Evolutionary conservation across 164 flowering plant species (phyloP), one percentile per base, ranked within the genome.

Genomic region (Amborella trichopoda): DNA sequence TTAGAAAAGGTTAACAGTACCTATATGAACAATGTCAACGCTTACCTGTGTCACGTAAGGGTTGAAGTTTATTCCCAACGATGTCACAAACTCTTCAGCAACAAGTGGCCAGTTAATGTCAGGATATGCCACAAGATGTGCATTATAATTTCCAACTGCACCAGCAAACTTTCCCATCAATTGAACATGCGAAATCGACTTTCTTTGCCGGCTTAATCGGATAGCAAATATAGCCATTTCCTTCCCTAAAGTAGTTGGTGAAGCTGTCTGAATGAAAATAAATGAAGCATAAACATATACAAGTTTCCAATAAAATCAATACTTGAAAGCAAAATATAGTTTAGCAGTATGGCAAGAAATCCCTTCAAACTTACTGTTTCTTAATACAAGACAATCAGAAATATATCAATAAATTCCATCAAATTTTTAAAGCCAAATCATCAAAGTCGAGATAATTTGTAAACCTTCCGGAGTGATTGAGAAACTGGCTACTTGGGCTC

Each of bases 111-210:
- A 87, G 37, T 78, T 57, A 43, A 81, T 43, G 45, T 71, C 62
- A 49, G 94, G 96, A 76, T 87, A 91, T 50, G 96, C 94, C 60
- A 61, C 75, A 45, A 87, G 56, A 73, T 91, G 99, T 5, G 99
- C 95, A 70, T 84, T 87, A 59, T 87, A 87, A 32, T 87, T 91
- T 41, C 99, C 96, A 58, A 84, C 90, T 12, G 96, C 99, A 63
- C 96, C 99, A 40, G 94, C 90, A 69, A 91, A 84, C 68, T 91
- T 91, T 46, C 99, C 96, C 70, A 78, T 49, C 9, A 84, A 54
- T 55, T 67, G 62, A 55, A 78, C 72, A 55, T 70, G 57, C 53
- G 83, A 78, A 48, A 81, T 55, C 6, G 57, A 55, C 40, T 38
- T 48, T 60, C 82, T 76, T 67, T 75, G 77, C 52, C 65, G 58